phyloP scores from a whole-genome alignment of 83 land plant genomes.

The Picea abies region DNA sequence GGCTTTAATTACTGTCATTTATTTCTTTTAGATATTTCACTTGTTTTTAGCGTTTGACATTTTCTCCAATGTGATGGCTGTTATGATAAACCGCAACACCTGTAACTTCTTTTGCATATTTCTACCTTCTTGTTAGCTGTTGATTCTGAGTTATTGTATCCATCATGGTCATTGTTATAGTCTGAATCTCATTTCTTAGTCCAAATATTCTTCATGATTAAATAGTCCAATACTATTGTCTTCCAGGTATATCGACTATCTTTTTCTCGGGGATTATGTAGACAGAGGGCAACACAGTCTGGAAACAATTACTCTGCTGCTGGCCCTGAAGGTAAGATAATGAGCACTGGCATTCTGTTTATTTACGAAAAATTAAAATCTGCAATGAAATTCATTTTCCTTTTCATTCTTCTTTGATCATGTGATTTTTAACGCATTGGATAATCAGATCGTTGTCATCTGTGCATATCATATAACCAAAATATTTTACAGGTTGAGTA shows the following conservation, averaged over 20 bases:
- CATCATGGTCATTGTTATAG: background rate
- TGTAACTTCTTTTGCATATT: too few relatives aligned
- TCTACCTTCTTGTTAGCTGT: too few relatives aligned
- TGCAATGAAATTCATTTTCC: too few relatives aligned
- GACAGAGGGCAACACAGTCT: conserved; percentile 94
- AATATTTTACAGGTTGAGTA: conserved; percentile 64
- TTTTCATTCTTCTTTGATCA: too few relatives aligned
- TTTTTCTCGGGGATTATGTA: conserved; percentile 92
- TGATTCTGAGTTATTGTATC: background rate
- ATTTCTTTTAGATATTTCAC: too few relatives aligned
- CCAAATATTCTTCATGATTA: background rate
- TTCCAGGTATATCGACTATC: conserved; percentile 88
- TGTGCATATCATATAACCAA: background rate
- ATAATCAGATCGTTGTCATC: background rate
- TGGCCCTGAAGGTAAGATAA: conserved; percentile 73
- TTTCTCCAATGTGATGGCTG: too few relatives aligned
- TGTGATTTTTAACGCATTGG: background rate
- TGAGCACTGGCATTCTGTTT: too few relatives aligned
- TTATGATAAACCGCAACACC: too few relatives aligned
- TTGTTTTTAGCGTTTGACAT: too few relatives aligned
- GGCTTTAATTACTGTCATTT: background rate
- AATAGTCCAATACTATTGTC: background rate
- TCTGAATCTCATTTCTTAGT: background rate
- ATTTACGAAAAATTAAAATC: too few relatives aligned
- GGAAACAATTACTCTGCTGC: conserved; percentile 81